phyloP scores from a whole-genome alignment of 2,329 filamentous ascomycete species.

The Emericellopsis cladophorae region DNA sequence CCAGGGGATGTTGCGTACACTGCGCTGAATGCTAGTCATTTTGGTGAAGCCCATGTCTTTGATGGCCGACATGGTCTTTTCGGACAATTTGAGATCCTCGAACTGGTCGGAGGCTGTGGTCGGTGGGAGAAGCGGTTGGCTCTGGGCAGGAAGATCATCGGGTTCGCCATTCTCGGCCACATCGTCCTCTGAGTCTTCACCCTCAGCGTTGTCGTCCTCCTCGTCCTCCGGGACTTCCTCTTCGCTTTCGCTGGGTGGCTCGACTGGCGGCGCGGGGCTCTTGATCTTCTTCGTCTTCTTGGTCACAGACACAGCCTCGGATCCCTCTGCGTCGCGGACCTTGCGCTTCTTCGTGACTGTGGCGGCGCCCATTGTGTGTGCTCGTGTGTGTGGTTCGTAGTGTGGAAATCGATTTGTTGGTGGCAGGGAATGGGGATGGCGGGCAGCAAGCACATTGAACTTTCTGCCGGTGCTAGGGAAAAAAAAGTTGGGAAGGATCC shows the following conservation, averaged over 20 bases:
- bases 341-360: constrained; percentile 27
- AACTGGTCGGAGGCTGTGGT: constrained; percentile 58
- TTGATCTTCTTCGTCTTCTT: constrained; percentile 30
- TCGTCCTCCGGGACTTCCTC: constrained; percentile 14
- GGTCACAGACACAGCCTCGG: constrained; percentile 11
- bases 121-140: constrained; percentile 37
- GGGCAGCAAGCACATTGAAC: neutral
- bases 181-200: constrained; percentile 13
- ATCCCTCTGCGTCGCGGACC: constrained; percentile 20
- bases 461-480: neutral
- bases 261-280: constrained; percentile 15
- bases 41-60: constrained; percentile 83
- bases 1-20: constrained; percentile 17
- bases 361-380: too few species aligned
- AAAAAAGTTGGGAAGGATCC: neutral
- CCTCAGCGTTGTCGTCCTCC: constrained; percentile 9
- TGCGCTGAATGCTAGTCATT: constrained; percentile 91
- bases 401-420: too few species aligned
- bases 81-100: constrained; percentile 70
- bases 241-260: constrained; percentile 13
- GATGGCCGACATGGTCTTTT: constrained; percentile 81
- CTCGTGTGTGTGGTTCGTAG: too few species aligned
- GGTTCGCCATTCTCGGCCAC: constrained; percentile 15
- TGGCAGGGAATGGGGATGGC: too few species aligned
- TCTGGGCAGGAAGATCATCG: constrained; percentile 21